A percentile compares a stretch with the other conserved stretches of the same genome.
Evolutionary conservation across 768 basidiomycete genomes (phyloP).

Genomic region (Fibroporia radiculosa): DNA sequence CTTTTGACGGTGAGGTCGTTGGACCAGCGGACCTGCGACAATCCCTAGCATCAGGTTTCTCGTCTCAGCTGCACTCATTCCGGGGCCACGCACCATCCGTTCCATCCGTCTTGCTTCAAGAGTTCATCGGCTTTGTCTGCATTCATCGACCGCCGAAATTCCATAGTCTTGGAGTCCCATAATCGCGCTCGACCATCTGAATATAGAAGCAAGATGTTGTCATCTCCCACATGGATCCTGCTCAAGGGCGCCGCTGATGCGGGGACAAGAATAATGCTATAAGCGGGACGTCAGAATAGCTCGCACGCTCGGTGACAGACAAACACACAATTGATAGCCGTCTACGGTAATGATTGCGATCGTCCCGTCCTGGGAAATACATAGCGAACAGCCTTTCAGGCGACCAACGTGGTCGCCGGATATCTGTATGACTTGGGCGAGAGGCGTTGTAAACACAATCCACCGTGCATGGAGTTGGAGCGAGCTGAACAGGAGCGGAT

Average conservation of each 20-base stretch:
- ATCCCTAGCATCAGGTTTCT: neutral
- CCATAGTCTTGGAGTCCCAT: constrained; percentile 80
- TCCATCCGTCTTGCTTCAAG: constrained; percentile 67
- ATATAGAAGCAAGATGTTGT: constrained; percentile 73
- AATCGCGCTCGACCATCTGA: constrained; percentile 67
- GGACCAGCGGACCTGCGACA: neutral
- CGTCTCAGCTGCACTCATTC: too few relatives aligned
- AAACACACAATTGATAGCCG: constrained; percentile 68
- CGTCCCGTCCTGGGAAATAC: constrained; percentile 72
- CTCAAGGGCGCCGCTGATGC: constrained; percentile 65
- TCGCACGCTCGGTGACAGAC: neutral
- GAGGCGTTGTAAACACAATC: constrained; percentile 63
- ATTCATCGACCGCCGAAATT: constrained; percentile 80
- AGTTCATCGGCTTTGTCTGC: constrained; percentile 72
- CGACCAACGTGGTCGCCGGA: constrained; percentile 43
- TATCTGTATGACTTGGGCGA: constrained; percentile 52
- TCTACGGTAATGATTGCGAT: constrained; percentile 72
- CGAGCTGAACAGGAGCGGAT: neutral
- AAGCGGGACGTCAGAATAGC: constrained; percentile 1
- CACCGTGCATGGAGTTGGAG: constrained; percentile 61
- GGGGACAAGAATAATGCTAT: constrained; percentile 74
- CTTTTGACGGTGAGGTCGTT: neutral
- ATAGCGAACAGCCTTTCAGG: constrained; percentile 61
- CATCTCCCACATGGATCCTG: constrained; percentile 54
- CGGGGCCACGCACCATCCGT: constrained; percentile 58